Evolutionary conservation across 2,329 filamentous ascomycete genomes (phyloP), one percentile per base, ranked within the genome.

Genomic region (Pestalotiopsis sp.): DNA sequence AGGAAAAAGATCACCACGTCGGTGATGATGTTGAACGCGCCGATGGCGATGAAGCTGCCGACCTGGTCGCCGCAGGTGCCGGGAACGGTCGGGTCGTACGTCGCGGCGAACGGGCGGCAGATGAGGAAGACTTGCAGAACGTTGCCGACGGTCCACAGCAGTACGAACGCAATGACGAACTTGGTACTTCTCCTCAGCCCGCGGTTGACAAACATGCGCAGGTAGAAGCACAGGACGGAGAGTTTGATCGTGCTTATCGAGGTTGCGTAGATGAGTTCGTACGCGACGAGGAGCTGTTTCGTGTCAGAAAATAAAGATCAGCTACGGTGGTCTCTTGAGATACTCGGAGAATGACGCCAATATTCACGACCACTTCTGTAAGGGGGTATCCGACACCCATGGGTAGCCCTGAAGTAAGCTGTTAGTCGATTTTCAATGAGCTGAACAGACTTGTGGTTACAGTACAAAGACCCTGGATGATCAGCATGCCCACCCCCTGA

Each of bases 1-100:
- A 83, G 73, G 12, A 78, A 45, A 57, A 83, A 73, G 66, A 83
- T 80, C 41, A 79, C 71, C 11, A 82, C 67, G 69, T 83, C 81
- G 23, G 79, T 78, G 14, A 80, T 69, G 59, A 82, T 79, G 68
- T 82, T 83, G 68, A 81, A 80, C 1, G 77, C 77, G 9, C 80
- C 80, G 64, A 80, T 80, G 49, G 77, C 78, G 59, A 82, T 80
- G 66, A 81, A 82, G 27, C 27, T 77, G 4, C 76, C 75, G 41
- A 78, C 75, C 60, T 80, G 75, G 67, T 81, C 76, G 58, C 79
- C 80, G 65, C 81, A 83, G 2, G 75, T 76, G 23, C 79, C 77
- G 27, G 65, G 52, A 31, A 75, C 72, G 4, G 73, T 70, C 3
- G 52, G 38, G 75, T 72, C 4, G 73, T 70, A 4, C 57, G 69